Evolutionary conservation across 23 red algal species (phyloP), one percentile per base, ranked within the genome.

Genomic region (Pyropia yezoensis): DNA sequence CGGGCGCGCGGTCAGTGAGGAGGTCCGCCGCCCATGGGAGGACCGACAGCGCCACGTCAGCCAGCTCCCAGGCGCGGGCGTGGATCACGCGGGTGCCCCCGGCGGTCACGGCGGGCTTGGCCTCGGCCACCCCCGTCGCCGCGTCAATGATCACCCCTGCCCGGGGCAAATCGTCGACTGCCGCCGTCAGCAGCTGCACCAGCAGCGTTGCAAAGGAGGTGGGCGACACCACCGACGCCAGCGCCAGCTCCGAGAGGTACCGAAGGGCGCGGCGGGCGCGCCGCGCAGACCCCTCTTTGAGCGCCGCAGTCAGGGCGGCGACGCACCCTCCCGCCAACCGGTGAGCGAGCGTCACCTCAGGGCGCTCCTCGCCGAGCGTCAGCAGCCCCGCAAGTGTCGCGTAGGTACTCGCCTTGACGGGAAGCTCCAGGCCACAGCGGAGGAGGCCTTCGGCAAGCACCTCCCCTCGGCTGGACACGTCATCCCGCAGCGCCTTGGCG

Each of bases 211-310:
- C 76, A 63, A 95, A 71, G 3, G 69, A 66, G 14, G 18, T 59
- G 13, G 67, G 54, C 47, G 65, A 59, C 19, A 95, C 33, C 16
- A 95, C 57, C 16, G 52, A 64, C 25, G 59, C 60, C 23, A 76
- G 62, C 1, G 74, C 62, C 26, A 95, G 73, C 67, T 83, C 82
- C 7, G 76, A 74, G 18, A 95, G 76, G 68, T 73, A 95, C 22
- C 77, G 77, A 50, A 91, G 65, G n/a, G 87, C 61, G 45, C 87
- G 77, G 32, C 87, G 87, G 21, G 87, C 87, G 32, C 62, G 30
- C 22, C 62, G 57, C 45, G 78, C 59, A 25, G 68, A 57, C 1
- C 82, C 82, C 27, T 74, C 72, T 26, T 72, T 61, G 19, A 87
- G 16, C 27, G 58, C 28, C 20, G 49, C 20, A 1, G 71, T 64